A percentile compares a stretch with the other conserved stretches of the same genome.
Conservation (phyloP, 2,329 filamentous ascomycete genomes). For the Aspergillus tanneri region DNA sequence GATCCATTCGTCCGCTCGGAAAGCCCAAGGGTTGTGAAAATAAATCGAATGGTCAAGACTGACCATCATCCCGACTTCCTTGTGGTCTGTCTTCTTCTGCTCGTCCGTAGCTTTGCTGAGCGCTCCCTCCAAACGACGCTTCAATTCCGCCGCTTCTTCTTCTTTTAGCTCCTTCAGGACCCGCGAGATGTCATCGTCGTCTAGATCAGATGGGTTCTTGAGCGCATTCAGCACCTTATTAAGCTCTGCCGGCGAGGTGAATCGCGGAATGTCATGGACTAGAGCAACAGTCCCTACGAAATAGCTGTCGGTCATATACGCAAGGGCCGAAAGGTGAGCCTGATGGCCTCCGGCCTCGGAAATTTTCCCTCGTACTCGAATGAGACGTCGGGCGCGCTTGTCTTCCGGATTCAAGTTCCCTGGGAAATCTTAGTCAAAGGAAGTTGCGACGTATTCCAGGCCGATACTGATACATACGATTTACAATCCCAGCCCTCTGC, state of each 20-base stretch:
- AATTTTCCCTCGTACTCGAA: slow-evolving; percentile 62
- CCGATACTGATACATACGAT: slow-evolving; percentile 48
- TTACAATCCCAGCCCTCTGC: slow-evolving; percentile 56
- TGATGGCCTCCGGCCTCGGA: slow-evolving; percentile 69
- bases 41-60: slow-evolving; percentile 53
- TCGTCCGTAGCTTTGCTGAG: slow-evolving; percentile 28
- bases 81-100: slow-evolving; percentile 28
- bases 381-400: slow-evolving; percentile 63
- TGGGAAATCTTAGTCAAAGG: slow-evolving; percentile 24
- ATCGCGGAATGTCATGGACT: slow-evolving; percentile 77
- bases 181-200: slow-evolving; percentile 40
- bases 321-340: slow-evolving; percentile 81
- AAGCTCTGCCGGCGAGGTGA: slow-evolving; percentile 54
- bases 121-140: slow-evolving; percentile 35
- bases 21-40: slow-evolving; percentile 51
- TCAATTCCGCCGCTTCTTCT: slow-evolving; percentile 43
- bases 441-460: too few relatives aligned
- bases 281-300: slow-evolving; percentile 88
- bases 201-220: slow-evolving; percentile 46
- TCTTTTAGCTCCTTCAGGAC: slow-evolving; percentile 45
- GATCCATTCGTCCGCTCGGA: slow-evolving; percentile 53
- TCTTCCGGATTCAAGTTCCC: slow-evolving; percentile 56
- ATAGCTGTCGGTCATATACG: slow-evolving; percentile 89
- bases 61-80: slow-evolving; percentile 52
- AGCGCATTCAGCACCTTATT: slow-evolving; percentile 40